Conservation (phyloP, 441 rosid genomes). For the Eutrema salsugineum region DNA sequence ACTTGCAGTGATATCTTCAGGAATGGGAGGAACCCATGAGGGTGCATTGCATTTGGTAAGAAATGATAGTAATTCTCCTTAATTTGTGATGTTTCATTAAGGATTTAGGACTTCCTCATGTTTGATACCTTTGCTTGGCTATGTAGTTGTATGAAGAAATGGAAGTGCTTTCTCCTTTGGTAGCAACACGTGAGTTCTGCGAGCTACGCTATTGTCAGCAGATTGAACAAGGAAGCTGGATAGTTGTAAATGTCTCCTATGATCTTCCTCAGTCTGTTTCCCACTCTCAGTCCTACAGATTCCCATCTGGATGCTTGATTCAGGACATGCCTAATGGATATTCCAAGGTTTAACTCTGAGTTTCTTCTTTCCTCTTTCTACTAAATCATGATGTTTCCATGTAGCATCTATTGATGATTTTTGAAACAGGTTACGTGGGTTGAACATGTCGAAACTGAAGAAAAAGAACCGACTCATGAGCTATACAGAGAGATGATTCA, state of each 20-base stretch:
- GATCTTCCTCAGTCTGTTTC: constrained; percentile 72
- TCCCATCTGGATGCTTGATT: constrained; percentile 96
- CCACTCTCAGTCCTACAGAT: constrained; percentile 53
- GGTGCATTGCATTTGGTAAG: constrained; percentile 88
- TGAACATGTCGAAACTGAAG: constrained; percentile 87
- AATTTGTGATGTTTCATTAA: neutral
- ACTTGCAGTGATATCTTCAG: constrained; percentile 67
- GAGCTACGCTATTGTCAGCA: constrained; percentile 83
- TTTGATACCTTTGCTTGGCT: constrained; percentile 2
- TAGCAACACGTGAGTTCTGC: constrained; percentile 76
- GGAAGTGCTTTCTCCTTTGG: constrained; percentile 84
- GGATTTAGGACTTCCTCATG: neutral
- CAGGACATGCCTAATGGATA: constrained; percentile 97
- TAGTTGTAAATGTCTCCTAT: constrained; percentile 77
- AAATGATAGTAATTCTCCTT: neutral
- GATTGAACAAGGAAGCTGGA: constrained; percentile 91
- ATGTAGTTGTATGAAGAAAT: constrained; percentile 85
- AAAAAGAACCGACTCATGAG: constrained; percentile 48
- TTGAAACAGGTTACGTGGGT: constrained; percentile 81
- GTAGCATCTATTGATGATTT: neutral
- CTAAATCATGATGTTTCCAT: neutral
- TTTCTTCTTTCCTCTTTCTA: neutral
- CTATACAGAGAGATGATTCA: constrained; percentile 64
- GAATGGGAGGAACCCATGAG: constrained; percentile 54
- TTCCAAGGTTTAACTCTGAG: constrained; percentile 60